Evolutionary conservation across 1,284 basidiomycete genomes (phyloP).

Genomic region (Singerocomus inundabilis): DNA sequence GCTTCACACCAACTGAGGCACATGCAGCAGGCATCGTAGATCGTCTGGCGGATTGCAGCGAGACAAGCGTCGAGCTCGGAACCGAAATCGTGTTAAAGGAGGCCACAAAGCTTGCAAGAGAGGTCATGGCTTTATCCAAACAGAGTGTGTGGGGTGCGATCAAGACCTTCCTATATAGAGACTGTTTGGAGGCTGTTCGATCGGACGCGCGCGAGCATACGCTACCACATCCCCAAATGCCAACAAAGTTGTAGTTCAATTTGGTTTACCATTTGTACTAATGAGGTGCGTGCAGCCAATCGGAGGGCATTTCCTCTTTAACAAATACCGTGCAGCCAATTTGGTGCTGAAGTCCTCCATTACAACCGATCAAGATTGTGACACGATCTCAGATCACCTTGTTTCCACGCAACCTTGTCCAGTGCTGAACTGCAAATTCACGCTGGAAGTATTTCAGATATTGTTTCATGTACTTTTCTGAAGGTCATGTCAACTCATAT

Average conservation of each 20-base stretch:
- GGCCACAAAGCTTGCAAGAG: constrained; percentile 57
- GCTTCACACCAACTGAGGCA: constrained; percentile 78
- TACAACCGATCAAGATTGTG: constrained; percentile 8
- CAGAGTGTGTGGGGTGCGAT: constrained; percentile 67
- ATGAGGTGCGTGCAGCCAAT: constrained; percentile 10
- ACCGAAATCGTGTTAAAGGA: constrained; percentile 61
- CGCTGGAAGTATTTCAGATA: background rate
- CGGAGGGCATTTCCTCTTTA: background rate
- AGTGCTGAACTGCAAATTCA: constrained; percentile 1
- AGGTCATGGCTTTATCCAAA: constrained; percentile 47
- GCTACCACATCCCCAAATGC: background rate
- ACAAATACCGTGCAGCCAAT: constrained; percentile 4
- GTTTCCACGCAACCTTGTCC: constrained; percentile 21
- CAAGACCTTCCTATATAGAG: constrained; percentile 51
- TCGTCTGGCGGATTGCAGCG: constrained; percentile 53
- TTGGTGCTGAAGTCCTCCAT: background rate
- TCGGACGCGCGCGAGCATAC: constrained; percentile 33
- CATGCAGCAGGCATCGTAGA: constrained; percentile 72
- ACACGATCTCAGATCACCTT: background rate
- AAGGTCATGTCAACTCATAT: constrained; percentile 14
- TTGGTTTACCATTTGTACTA: background rate
- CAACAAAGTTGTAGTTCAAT: constrained; percentile 38
- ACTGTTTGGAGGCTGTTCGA: constrained; percentile 41
- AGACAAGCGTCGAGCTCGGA: constrained; percentile 33
- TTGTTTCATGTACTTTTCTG: constrained; percentile 10